Conservation (phyloP, 2,329 filamentous ascomycete genomes). For the Orbilia ellipsospora region DNA sequence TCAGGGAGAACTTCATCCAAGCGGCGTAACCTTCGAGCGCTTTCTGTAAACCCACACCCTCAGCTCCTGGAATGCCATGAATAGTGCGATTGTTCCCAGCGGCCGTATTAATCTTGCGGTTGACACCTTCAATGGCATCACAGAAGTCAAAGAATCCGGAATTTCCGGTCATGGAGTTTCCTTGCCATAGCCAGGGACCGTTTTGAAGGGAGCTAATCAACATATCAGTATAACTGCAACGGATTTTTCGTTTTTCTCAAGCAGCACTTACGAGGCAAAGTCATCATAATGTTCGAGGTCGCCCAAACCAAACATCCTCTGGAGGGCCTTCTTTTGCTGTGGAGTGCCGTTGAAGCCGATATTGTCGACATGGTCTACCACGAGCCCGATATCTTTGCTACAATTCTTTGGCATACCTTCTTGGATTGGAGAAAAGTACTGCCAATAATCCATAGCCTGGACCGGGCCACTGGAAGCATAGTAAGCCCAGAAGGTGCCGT, state of each 20-base stretch:
- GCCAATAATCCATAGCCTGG: constrained; percentile 69
- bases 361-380: constrained; percentile 69
- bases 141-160: constrained; percentile 66
- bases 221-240: neutral
- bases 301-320: constrained; percentile 67
- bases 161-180: constrained; percentile 66
- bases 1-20: constrained; percentile 66
- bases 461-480: constrained; percentile 70
- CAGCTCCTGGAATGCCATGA: constrained; percentile 60
- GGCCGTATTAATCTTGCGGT: constrained; percentile 46
- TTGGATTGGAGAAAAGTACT: constrained; percentile 70
- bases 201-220: constrained; percentile 65
- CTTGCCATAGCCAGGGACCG: constrained; percentile 71
- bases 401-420: constrained; percentile 71
- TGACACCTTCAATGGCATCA: constrained; percentile 66
- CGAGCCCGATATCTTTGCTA: constrained; percentile 67
- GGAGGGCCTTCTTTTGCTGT: constrained; percentile 64
- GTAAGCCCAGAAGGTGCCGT: constrained; percentile 72
- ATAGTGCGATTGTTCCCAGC: constrained; percentile 59
- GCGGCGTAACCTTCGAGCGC: constrained; percentile 69
- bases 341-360: constrained; percentile 64
- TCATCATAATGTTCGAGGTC: constrained; percentile 68
- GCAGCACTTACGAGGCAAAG: constrained; percentile 63
- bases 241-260: neutral
- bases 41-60: constrained; percentile 68